phyloP scores from a whole-genome alignment of 139 green algal species.

The Diplosphaera chodatii region DNA sequence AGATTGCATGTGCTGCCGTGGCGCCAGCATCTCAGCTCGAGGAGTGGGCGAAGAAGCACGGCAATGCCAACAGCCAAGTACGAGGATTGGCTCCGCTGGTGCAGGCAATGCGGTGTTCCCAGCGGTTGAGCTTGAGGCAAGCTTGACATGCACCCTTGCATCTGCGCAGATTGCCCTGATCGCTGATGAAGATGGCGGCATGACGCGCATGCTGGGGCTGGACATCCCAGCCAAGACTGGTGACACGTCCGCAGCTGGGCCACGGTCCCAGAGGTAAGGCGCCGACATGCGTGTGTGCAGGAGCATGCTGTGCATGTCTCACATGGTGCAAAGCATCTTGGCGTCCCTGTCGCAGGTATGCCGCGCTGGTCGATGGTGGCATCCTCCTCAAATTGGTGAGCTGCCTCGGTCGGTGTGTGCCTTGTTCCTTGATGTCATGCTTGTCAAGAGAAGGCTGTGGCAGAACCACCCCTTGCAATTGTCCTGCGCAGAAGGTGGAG shows the following conservation, averaged over 20 bases:
- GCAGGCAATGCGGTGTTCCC: too few relatives aligned
- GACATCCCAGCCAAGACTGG: slow-evolving; percentile 10
- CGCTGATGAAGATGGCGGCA: slow-evolving; percentile 20
- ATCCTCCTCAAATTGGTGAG: slow-evolving; percentile 40
- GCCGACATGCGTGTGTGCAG: too few relatives aligned
- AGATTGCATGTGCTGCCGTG: slow-evolving; percentile 34
- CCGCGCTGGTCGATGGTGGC: slow-evolving; percentile 31
- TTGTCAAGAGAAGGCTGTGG: too few relatives aligned
- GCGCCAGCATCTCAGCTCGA: slow-evolving; percentile 18
- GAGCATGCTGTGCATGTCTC: background rate
- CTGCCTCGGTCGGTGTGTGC: background rate
- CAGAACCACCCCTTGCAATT: background rate
- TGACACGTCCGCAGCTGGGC: background rate
- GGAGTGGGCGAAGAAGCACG: slow-evolving; percentile 24
- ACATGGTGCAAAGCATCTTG: background rate
- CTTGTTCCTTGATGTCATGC: background rate
- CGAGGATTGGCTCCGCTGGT: background rate
- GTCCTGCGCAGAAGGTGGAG: slow-evolving; percentile 18
- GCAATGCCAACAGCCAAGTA: slow-evolving; percentile 5
- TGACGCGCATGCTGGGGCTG: slow-evolving; percentile 31
- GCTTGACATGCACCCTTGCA: background rate
- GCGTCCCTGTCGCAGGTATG: slow-evolving; percentile 15
- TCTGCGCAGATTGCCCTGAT: slow-evolving; percentile 5
- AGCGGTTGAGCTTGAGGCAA: background rate
- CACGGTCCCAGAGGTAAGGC: slow-evolving; percentile 1